Base-by-base conservation (phyloP, 306 rosid species). In the Hippophae rhamnoides region DNA sequence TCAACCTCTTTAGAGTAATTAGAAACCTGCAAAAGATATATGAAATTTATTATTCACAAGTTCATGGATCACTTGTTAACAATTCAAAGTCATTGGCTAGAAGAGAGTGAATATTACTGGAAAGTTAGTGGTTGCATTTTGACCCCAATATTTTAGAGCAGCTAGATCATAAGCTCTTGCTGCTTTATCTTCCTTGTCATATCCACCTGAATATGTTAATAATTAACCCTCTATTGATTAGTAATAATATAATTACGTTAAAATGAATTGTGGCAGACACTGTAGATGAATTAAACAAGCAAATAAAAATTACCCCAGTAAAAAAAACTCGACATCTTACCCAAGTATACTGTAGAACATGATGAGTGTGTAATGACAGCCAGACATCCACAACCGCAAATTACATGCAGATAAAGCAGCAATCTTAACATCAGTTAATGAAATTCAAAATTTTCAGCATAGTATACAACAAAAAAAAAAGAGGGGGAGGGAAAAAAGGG, bases 261-360 rank as follows among this genome's bases (percentile, higher is more conserved):
- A 18, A 31, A 31, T 31, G 38, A 31, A 31, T 2, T 31, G 0
- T 31, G 38, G 5, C 38, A 31, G 38, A 31, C 5, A 31, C 0
- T 31, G 38, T 31, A 31, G 38, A 31, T 2, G 38, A 31, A 52
- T 31, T 12, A 7, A 71, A 49, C 0, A 26, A 13, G 52, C 8
- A 54, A 7, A 10, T 14, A 23, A 7, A 44, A 2, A 25, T 2
- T 9, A 1, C 6, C 40, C 40, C 6, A 5, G 43, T 13, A 49
- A 58, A 11, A 31, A 43, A 57, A 72, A 1, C 5, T 18, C 44
- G 60, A 65, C 26, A 60, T 62, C 94, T 75, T 77, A 93, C 99
- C 99, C 71, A 93, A 74, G 74, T 93, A 93, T 50, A 93, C 99
- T 93, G 94, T 46, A 65, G 79, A 18, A 66, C 38, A 43, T 31